Percentiles rank a stretch among this genome's conserved stretches.
Conservation (phyloP, 2,329 filamentous ascomycete genomes). For the Sclerotinia borealis region DNA sequence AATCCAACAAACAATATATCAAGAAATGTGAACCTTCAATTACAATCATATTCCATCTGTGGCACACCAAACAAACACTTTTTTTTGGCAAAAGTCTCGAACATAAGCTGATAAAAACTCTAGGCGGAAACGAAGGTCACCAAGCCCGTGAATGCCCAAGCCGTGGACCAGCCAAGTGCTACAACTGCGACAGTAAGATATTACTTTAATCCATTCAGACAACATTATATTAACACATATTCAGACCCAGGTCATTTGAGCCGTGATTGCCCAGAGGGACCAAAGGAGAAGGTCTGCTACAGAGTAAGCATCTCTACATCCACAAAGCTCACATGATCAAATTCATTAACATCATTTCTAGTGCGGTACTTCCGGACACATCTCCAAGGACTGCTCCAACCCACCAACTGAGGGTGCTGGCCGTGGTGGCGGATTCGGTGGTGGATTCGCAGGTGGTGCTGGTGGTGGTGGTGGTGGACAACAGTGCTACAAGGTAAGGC, state of each 20-base stretch:
- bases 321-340: not conserved
- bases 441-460: conserved; percentile 36
- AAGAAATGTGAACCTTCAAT: not conserved
- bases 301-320: conserved; percentile 34
- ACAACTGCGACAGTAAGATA: conserved; percentile 71
- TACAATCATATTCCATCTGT: not conserved
- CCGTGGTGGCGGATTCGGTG: conserved; percentile 31
- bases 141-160: conserved; percentile 82
- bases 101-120: conserved; percentile 25
- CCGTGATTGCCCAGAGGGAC: conserved; percentile 84
- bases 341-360: not conserved
- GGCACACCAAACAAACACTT: not conserved
- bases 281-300: conserved; percentile 82
- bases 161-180: conserved; percentile 77
- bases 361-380: conserved; percentile 79
- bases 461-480: conserved; percentile 38
- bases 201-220: conserved; percentile 18
- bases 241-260: conserved; percentile 69
- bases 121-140: conserved; percentile 68
- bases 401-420: conserved; percentile 30
- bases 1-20: not conserved
- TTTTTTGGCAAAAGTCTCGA: not conserved
- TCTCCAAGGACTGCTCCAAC: conserved; percentile 65
- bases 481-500: conserved; percentile 78
- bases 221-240: conserved; percentile 26